Evolutionary conservation across 164 flowering plant genomes (phyloP), one percentile per base, ranked within the genome.

Genomic region (Vitis rotundifolia): DNA sequence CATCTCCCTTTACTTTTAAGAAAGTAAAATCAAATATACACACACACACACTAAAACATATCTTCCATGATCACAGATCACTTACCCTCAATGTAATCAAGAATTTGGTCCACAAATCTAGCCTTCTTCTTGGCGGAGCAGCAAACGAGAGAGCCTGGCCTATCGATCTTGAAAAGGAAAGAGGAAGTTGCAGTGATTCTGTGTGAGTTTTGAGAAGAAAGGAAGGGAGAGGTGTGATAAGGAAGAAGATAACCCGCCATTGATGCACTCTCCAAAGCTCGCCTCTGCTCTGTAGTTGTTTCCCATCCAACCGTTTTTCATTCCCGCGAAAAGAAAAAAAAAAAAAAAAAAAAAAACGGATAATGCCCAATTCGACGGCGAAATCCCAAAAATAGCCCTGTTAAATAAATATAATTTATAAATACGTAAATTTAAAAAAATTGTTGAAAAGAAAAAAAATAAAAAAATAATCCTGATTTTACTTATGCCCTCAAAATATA

Each of bases 51-150:
- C 5, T 37, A 37, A 37, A 37, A 37, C 44, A 37, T 6, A 37
- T 37, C 44, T 37, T 37, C 44, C 44, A 37, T 37, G 7, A 37
- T 37, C 7, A 28, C 7, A 29, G 13, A 6, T 19, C 2, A 0
- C 10, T 8, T 73, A 86, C 98, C 99, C 91, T 95, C 98, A 49
- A 93, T 95, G 73, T 93, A 91, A 60, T 95, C 98, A 18, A 91
- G 97, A 74, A 95, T 93, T 76, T 87, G 97, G 73, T 93, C 97
- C 48, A 81, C 68, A 73, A 95, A 88, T 64, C 89, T 69, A 67
- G 83, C 69, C 73, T 90, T 84, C 80, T 86, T 93, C 90, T 89
- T 90, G 64, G 92, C 89, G 12, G 82, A 76, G 74, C 76, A 86
- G 59, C 85, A 81, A 49, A 77, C 63, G 19, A 82, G 64, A 56